Percentiles rank a stretch among this genome's conserved stretches.
These are phyloP conservation scores for Corylus americana DNA, from an alignment of 306 rosid species.

Conservation along the genomic window DNA sequence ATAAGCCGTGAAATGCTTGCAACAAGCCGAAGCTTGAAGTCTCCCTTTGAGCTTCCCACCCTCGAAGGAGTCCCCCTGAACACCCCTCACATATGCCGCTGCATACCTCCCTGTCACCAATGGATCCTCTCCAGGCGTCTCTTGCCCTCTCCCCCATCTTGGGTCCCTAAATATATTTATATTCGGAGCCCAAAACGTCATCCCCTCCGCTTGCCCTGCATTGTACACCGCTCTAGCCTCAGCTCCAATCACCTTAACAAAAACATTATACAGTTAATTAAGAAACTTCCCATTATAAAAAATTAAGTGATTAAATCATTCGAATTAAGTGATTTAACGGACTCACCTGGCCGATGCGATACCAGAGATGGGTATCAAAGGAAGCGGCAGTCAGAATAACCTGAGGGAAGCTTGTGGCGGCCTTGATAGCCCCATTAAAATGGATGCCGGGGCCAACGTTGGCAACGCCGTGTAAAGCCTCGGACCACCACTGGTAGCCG, in stretches of 20 bases:
- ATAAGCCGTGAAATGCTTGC: constrained; percentile 94
- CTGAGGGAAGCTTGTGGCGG: constrained; percentile 93
- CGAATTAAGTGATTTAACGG: too few relatives aligned
- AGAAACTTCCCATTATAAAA: too few relatives aligned
- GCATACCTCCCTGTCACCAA: constrained; percentile 56
- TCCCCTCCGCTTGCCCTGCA: constrained; percentile 72
- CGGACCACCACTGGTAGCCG: constrained; percentile 85
- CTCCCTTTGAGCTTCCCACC: constrained; percentile 46
- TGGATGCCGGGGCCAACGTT: constrained; percentile 51
- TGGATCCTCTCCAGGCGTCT: constrained; percentile 96
- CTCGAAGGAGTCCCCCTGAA: constrained; percentile 71
- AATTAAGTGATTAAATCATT: too few relatives aligned
- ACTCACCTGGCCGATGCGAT: constrained; percentile 65
- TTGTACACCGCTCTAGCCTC: constrained; percentile 84
- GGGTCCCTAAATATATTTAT: constrained; percentile 92
- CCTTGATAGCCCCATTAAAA: constrained; percentile 41
- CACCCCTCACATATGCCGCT: constrained; percentile 72
- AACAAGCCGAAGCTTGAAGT: constrained; percentile 90
- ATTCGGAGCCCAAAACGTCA: constrained; percentile 98
- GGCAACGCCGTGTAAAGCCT: constrained; percentile 82
- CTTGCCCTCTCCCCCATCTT: constrained; percentile 98
- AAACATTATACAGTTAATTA: too few relatives aligned
- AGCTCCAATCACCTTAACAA: constrained; percentile 51
- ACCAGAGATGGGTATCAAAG: constrained; percentile 78
- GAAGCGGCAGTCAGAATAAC: constrained; percentile 87